Evolutionary conservation across 345 rosid genomes (phyloP).

Genomic region (Syzygium jambos): DNA sequence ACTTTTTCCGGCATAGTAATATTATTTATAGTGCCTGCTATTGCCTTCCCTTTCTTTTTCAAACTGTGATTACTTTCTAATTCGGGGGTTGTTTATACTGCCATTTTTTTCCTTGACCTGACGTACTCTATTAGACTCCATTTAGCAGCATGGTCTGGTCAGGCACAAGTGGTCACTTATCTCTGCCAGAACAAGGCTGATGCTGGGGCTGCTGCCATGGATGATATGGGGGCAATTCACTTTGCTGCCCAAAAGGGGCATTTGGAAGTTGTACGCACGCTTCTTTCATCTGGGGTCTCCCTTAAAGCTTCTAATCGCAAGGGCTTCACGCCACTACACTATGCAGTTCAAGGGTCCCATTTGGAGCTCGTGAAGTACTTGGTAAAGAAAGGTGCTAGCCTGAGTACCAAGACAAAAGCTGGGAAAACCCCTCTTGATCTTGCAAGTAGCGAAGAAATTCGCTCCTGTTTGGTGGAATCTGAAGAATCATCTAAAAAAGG

Average conservation of each 20-base stretch:
- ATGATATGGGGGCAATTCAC: conserved; percentile 95
- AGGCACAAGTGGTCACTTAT: conserved; percentile 57
- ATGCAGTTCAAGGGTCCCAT: conserved; percentile 86
- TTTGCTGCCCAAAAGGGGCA: conserved; percentile 97
- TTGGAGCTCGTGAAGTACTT: conserved; percentile 68
- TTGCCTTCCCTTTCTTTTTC: neutral
- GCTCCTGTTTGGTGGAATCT: conserved; percentile 40
- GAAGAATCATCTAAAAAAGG: conserved; percentile 36
- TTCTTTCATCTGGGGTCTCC: conserved; percentile 59
- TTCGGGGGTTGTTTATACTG: neutral
- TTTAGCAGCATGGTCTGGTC: conserved; percentile 97
- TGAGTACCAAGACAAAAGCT: conserved; percentile 55
- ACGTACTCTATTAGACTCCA: conserved; percentile 47
- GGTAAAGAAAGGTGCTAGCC: conserved; percentile 64
- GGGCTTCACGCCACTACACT: conserved; percentile 88
- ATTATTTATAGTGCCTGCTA: neutral
- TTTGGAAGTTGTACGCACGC: conserved; percentile 55
- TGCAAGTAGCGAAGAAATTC: conserved; percentile 46
- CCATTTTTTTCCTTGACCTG: conserved; percentile 33
- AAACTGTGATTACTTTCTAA: neutral
- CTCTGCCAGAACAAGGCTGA: conserved; percentile 93
- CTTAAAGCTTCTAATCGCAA: conserved; percentile 63
- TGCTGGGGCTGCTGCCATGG: conserved; percentile 93
- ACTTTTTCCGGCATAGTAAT: neutral
- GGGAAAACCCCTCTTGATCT: conserved; percentile 82